A percentile compares a stretch with the other conserved stretches of the same genome.
phyloP scores from a whole-genome alignment of 306 rosid species.

The Citrullus mucosospermus region DNA sequence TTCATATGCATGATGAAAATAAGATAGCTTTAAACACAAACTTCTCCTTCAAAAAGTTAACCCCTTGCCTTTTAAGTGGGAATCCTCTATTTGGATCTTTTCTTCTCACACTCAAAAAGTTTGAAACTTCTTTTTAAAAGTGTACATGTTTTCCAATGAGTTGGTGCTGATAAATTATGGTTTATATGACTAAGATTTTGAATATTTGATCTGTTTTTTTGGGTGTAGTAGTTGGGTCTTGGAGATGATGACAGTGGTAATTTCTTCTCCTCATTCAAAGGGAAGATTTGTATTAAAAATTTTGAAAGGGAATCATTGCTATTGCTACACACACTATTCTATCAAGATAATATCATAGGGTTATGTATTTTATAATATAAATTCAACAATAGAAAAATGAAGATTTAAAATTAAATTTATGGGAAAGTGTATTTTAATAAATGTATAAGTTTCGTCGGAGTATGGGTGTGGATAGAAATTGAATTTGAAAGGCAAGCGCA shows the following conservation, averaged over 20 bases:
- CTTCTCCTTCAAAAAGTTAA: not conserved
- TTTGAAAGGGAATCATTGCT: not conserved
- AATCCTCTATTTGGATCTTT: not conserved
- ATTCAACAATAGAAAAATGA: not conserved
- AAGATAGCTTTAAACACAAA: not conserved
- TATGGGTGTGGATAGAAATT: not conserved
- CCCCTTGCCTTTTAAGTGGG: not conserved
- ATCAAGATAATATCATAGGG: not conserved
- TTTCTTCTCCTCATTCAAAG: not conserved
- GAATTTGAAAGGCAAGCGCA: not conserved
- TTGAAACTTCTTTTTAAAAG: not conserved
- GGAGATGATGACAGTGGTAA: not conserved
- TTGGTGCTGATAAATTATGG: not conserved
- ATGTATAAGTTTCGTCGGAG: not conserved
- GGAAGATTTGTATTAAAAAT: not conserved
- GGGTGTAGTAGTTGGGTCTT: constrained; percentile 5
- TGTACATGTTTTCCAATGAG: not conserved
- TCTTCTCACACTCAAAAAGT: not conserved
- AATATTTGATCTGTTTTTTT: not conserved
- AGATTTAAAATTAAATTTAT: not conserved
- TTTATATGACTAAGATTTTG: not conserved
- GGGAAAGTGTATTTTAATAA: not conserved
- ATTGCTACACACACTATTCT: not conserved
- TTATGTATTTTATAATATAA: not conserved
- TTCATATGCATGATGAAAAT: constrained; percentile 1